Percentiles rank a stretch among this genome's conserved stretches.
Conservation (phyloP, 2,329 filamentous ascomycete genomes). For the Huntiella abstrusa region DNA sequence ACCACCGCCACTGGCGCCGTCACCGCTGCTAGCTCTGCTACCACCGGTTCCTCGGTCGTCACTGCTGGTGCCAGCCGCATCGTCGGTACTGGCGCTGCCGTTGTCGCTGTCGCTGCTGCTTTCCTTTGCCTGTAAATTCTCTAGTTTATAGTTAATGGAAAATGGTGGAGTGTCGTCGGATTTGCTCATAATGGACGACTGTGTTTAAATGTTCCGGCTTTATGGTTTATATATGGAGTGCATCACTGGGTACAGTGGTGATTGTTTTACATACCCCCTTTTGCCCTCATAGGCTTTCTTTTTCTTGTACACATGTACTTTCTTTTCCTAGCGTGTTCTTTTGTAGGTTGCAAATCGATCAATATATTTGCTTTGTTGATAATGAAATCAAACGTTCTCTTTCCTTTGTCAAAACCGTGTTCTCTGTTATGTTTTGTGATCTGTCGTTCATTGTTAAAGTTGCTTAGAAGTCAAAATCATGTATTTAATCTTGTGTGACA, state of each 20-base stretch:
- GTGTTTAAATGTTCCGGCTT: conserved; percentile 1
- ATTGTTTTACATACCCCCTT: not conserved
- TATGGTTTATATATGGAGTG: not conserved
- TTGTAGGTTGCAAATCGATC: not conserved
- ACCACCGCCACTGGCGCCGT: not conserved
- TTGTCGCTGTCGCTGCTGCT: conserved; percentile 8
- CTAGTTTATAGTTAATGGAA: not conserved
- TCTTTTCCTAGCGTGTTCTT: conserved; percentile 5
- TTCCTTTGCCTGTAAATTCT: conserved; percentile 10
- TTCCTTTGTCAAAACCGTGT: no score
- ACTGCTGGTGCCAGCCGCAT: conserved; percentile 10
- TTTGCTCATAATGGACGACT: not conserved
- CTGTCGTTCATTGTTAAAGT: no score
- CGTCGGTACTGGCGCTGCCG: conserved; percentile 8
- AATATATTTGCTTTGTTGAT: not conserved
- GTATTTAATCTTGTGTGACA: no score
- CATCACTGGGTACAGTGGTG: not conserved
- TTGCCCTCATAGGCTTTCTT: not conserved
- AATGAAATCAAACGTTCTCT: no score
- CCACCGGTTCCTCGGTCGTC: not conserved
- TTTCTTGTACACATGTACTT: not conserved
- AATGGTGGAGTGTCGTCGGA: not conserved
- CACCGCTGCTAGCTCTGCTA: conserved; percentile 1
- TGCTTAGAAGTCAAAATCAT: no score
- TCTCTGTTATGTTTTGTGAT: no score